These are phyloP conservation scores for Stevia rebaudiana DNA, from an alignment of 140 eudicot genomes.

Conservation along the genomic window DNA sequence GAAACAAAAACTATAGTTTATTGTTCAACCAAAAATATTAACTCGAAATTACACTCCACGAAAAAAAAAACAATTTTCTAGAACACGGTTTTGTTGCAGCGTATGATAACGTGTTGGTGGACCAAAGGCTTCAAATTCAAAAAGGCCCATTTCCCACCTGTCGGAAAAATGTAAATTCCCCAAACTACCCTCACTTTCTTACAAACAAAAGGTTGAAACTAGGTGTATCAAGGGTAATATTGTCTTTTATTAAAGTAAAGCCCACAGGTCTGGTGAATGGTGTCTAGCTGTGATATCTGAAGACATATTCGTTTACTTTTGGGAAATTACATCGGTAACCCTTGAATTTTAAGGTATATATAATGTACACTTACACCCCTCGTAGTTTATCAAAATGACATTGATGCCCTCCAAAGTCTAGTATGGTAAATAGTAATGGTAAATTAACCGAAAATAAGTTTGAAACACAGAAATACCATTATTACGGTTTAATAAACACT, in stretches of 20 bases:
- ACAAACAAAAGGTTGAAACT: background rate
- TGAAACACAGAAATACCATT: background rate
- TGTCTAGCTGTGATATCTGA: slow-evolving; percentile 28
- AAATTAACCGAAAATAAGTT: background rate
- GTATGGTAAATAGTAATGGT: background rate
- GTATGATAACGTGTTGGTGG: slow-evolving; percentile 30
- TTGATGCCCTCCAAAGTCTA: background rate
- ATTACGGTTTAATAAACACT: too few relatives aligned
- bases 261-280: slow-evolving; percentile 16
- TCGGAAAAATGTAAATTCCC: slow-evolving; percentile 9
- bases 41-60: too few relatives aligned
- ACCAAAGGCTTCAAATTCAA: slow-evolving; percentile 28
- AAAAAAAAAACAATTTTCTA: background rate
- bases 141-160: slow-evolving; percentile 33
- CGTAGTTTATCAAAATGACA: background rate
- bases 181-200: slow-evolving; percentile 22
- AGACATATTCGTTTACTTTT: slow-evolving; percentile 17
- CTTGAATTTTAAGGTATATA: slow-evolving; percentile 4
- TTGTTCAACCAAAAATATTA: too few relatives aligned
- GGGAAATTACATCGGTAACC: background rate
- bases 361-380: background rate
- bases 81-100: slow-evolving; percentile 30
- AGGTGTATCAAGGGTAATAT: background rate
- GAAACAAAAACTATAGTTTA: too few relatives aligned
- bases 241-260: slow-evolving; percentile 11